phyloP scores from a whole-genome alignment of 2,329 filamentous ascomycete species.

The Alternaria hordeiaustralica region DNA sequence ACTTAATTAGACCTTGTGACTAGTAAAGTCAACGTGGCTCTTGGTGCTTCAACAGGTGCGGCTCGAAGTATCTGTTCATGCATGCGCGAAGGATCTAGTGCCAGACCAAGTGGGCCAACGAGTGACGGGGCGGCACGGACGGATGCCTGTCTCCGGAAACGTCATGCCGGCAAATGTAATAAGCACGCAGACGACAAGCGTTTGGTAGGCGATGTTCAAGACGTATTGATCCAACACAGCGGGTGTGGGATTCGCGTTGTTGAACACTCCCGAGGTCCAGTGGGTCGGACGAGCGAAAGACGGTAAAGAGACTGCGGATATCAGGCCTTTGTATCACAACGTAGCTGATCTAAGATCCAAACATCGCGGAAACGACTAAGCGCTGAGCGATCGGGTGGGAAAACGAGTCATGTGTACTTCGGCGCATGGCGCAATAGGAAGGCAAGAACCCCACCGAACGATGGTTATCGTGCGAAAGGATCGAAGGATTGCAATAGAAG shows the following conservation, averaged over 20 bases:
- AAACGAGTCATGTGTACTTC: neutral
- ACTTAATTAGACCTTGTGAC: neutral
- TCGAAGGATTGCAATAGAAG: neutral
- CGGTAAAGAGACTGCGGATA: neutral
- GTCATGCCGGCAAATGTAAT: neutral
- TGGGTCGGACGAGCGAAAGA: neutral
- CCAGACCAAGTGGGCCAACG: neutral
- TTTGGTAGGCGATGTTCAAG: neutral
- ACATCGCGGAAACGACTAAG: neutral
- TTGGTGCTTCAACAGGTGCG: neutral
- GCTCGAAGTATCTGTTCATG: neutral
- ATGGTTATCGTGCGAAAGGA: neutral
- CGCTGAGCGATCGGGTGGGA: neutral
- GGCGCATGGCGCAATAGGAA: neutral
- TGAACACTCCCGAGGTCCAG: neutral
- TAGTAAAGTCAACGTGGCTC: neutral
- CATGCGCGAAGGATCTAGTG: neutral
- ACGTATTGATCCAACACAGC: neutral
- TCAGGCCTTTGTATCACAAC: neutral
- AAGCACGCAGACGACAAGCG: neutral
- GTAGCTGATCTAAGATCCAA: neutral
- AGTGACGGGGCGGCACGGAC: neutral
- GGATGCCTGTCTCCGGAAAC: neutral
- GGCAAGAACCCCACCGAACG: neutral
- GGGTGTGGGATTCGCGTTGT: neutral